Evolutionary conservation across 1,139 yeast genomes (phyloP).

Genomic region (Taiozyma sp.): DNA sequence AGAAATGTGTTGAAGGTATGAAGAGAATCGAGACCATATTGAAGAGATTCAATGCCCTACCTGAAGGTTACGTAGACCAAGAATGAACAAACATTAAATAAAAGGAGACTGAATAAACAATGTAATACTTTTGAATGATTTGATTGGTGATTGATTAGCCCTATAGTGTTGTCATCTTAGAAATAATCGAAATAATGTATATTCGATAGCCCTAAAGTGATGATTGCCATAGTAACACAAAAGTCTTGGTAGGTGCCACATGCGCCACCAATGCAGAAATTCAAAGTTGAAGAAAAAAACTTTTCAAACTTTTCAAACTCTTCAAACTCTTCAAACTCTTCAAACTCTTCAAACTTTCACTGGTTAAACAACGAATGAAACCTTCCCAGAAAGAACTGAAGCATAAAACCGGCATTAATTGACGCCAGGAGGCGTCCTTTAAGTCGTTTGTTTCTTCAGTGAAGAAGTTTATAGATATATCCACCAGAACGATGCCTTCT

Average conservation of each 20-base stretch:
- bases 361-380: too few species aligned
- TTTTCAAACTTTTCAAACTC: not conserved
- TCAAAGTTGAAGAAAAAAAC: not conserved
- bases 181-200: too few species aligned
- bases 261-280: not conserved
- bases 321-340: too few species aligned
- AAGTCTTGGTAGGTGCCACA: not conserved
- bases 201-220: not conserved
- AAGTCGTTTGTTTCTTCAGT: not conserved
- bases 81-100: not conserved
- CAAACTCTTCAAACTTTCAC: too few species aligned
- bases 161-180: too few species aligned
- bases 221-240: not conserved
- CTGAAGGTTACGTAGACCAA: constrained; percentile 6
- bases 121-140: not conserved
- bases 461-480: not conserved
- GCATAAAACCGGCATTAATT: not conserved
- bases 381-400: not conserved
- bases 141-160: not conserved
- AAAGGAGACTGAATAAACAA: not conserved
- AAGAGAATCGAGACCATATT: constrained; percentile 60
- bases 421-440: constrained; percentile 1
- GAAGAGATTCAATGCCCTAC: constrained; percentile 33
- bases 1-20: constrained; percentile 53
- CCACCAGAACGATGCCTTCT: constrained; percentile 25